Evolutionary conservation across 2,329 filamentous ascomycete genomes (phyloP).

Genomic region (Ascochyta lentis): DNA sequence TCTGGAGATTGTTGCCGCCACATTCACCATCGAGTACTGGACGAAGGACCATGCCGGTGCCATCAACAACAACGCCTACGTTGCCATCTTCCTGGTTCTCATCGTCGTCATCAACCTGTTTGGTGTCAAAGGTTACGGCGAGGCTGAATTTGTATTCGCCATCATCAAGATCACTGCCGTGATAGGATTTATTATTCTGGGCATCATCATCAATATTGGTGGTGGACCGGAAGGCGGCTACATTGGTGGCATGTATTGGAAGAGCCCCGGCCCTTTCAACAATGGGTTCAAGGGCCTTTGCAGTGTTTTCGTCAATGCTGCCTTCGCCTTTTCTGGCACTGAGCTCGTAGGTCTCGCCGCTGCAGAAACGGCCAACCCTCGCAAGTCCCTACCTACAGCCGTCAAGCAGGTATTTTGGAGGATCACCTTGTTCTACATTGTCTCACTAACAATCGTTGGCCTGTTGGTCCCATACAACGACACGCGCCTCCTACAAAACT

Average conservation of each 20-base stretch:
- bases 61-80: conserved; percentile 68
- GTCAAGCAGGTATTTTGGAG: conserved; percentile 58
- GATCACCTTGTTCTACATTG: conserved; percentile 75
- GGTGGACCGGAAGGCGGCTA: conserved; percentile 69
- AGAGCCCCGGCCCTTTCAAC: conserved; percentile 80
- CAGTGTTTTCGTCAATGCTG: conserved; percentile 68
- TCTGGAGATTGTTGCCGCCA: conserved; percentile 85
- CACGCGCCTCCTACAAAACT: conserved; percentile 64
- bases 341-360: conserved; percentile 68
- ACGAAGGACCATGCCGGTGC: conserved; percentile 52
- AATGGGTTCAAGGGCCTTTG: conserved; percentile 72
- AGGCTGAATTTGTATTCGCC: conserved; percentile 87
- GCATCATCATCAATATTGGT: conserved; percentile 83
- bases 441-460: conserved; percentile 80
- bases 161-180: conserved; percentile 86
- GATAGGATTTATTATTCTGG: conserved; percentile 87
- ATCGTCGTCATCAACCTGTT: conserved; percentile 77
- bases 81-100: conserved; percentile 77
- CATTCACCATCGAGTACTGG: conserved; percentile 86
- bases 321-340: conserved; percentile 68
- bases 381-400: conserved; percentile 55
- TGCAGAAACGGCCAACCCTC: conserved; percentile 64
- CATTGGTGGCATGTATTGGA: conserved; percentile 81
- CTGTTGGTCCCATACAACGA: conserved; percentile 80
- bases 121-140: conserved; percentile 80